Percentiles rank a stretch among this genome's conserved stretches.
Evolutionary conservation across 1,284 basidiomycete species (phyloP).

Genomic region (Caloboletus inedulis): DNA sequence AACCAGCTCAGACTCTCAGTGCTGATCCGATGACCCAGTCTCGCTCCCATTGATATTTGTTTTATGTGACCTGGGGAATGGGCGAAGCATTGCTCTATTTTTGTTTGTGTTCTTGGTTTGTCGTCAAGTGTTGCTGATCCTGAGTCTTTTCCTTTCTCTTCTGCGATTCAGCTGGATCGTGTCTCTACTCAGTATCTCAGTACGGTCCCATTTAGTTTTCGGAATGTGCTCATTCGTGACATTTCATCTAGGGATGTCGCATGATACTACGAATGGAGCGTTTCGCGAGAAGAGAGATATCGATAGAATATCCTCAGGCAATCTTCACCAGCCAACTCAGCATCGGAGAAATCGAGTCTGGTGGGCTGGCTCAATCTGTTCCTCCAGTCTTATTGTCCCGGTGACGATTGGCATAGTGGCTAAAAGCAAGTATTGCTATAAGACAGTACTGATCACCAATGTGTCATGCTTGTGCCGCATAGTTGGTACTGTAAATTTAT

Average conservation of each 20-base stretch:
- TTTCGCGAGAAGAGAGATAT: slow-evolving; percentile 10
- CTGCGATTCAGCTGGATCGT: slow-evolving; percentile 16
- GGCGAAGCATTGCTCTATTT: slow-evolving; percentile 8
- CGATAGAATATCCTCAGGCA: not conserved
- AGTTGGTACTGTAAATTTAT: not conserved
- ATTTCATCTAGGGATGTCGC: slow-evolving; percentile 16
- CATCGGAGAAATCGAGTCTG: not conserved
- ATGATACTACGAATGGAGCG: slow-evolving; percentile 24
- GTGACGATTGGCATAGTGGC: not conserved
- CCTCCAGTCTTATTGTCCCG: too few species aligned
- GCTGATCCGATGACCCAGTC: slow-evolving; percentile 11
- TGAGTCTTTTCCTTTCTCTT: not conserved
- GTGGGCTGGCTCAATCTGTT: not conserved
- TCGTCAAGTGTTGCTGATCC: slow-evolving; percentile 5
- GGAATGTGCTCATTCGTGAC: not conserved
- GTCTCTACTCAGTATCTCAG: slow-evolving; percentile 13
- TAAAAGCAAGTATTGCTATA: not conserved
- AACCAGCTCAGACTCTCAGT: not conserved
- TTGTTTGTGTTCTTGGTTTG: slow-evolving; percentile 17
- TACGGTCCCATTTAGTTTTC: slow-evolving; percentile 5
- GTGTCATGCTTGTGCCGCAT: not conserved
- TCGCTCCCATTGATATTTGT: not conserved
- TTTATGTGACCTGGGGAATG: slow-evolving; percentile 1
- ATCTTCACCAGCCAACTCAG: not conserved
- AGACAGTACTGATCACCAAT: not conserved